These are phyloP conservation scores for Azolla pinnata DNA, from an alignment of 75 land plant species.

Conservation along the genomic window DNA sequence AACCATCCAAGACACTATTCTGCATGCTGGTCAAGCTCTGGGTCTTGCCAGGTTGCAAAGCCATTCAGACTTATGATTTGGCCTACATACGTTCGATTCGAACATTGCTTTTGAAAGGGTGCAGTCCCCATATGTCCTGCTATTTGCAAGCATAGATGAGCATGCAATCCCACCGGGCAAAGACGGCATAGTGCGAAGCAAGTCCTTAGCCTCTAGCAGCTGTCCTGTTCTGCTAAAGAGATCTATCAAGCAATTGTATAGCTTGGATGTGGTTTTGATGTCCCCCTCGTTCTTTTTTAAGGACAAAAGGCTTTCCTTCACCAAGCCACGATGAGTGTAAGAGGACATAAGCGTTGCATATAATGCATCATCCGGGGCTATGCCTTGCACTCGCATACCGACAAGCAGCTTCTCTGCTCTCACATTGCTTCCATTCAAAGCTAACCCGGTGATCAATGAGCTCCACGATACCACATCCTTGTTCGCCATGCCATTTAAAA, in stretches of 20 bases:
- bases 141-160: not conserved
- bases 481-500: not conserved
- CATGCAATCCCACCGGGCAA: slow-evolving; percentile 2
- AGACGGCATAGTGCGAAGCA: slow-evolving; percentile 3
- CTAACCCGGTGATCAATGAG: slow-evolving; percentile 12
- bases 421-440: slow-evolving; percentile 12
- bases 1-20: no score
- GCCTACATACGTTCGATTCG: no score
- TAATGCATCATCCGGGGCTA: not conserved
- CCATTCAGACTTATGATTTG: no score
- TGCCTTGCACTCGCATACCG: not conserved
- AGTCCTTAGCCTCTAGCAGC: not conserved
- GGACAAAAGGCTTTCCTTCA: not conserved
- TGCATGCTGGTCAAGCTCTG: no score
- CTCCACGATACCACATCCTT: slow-evolving; percentile 11
- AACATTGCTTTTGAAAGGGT: no score
- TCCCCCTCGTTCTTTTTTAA: not conserved
- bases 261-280: not conserved
- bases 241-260: slow-evolving; percentile 3
- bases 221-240: not conserved
- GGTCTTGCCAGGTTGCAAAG: no score
- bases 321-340: not conserved
- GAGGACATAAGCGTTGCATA: not conserved
- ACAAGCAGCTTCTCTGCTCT: not conserved
- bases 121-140: slow-evolving; percentile 8